Evolutionary conservation across 345 rosid genomes (phyloP).

Genomic region (Populus nigra): DNA sequence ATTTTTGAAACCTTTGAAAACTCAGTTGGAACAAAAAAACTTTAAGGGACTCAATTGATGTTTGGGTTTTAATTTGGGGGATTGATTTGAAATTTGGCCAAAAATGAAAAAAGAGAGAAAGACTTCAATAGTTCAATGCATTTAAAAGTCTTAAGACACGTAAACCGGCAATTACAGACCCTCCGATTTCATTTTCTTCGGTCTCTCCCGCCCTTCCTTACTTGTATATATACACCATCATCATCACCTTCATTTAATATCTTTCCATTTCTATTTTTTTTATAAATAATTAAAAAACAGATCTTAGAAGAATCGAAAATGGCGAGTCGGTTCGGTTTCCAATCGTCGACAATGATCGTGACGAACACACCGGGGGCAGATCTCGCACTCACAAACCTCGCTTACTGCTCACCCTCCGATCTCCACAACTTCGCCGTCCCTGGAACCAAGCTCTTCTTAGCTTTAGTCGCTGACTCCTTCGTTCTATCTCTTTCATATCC

Average conservation of each 20-base stretch:
- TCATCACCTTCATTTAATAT: no score
- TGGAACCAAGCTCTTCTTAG: slow-evolving; percentile 66
- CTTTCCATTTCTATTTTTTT: no score
- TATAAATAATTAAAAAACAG: background rate
- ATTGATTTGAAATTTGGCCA: no score
- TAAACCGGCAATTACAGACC: no score
- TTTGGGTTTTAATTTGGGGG: no score
- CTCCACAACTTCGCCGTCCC: slow-evolving; percentile 79
- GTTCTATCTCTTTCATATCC: slow-evolving; percentile 89
- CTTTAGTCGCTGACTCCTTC: slow-evolving; percentile 49
- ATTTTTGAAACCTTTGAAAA: background rate
- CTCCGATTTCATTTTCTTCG: no score
- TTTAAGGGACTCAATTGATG: no score
- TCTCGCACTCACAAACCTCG: slow-evolving; percentile 83
- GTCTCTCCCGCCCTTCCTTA: no score
- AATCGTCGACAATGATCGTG: slow-evolving; percentile 54
- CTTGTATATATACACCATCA: no score
- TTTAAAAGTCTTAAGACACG: background rate
- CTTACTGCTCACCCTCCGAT: slow-evolving; percentile 85
- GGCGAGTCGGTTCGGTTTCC: slow-evolving; percentile 61
- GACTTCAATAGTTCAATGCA: background rate
- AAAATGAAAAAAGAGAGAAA: background rate
- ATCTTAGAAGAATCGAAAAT: slow-evolving; percentile 26
- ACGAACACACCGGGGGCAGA: slow-evolving; percentile 72
- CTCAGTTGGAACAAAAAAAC: background rate